Evolutionary conservation across 1,139 yeast genomes (phyloP).

Genomic region (Maudiozyma humilis): DNA sequence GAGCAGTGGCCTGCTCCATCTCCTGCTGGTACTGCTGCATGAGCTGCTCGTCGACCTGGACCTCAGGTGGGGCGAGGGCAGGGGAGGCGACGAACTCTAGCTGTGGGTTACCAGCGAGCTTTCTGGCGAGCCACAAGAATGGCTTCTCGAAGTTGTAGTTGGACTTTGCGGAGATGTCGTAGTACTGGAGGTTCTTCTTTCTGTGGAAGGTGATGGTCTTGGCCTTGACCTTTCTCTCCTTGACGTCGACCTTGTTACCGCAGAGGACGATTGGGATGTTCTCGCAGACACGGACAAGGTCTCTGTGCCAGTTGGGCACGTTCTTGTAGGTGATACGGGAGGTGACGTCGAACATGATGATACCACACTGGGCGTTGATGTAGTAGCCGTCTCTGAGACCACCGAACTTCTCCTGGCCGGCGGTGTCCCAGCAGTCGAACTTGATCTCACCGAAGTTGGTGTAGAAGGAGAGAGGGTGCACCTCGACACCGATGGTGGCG

Average conservation of each 20-base stretch:
- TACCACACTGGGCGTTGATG: slow-evolving; percentile 99
- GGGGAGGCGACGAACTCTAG: slow-evolving; percentile 98
- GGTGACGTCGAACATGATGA: slow-evolving; percentile 99
- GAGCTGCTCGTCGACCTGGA: slow-evolving; percentile 88
- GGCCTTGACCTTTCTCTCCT: slow-evolving; percentile 99
- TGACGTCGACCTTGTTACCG: slow-evolving; percentile 99
- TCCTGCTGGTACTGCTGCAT: slow-evolving; percentile 98
- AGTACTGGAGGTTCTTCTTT: slow-evolving; percentile 99
- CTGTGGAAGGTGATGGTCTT: slow-evolving; percentile 99
- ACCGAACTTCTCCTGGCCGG: slow-evolving; percentile 99
- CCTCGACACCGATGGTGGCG: slow-evolving; percentile 99
- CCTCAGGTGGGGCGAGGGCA: slow-evolving; percentile 99
- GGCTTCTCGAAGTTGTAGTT: slow-evolving; percentile 99
- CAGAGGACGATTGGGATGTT: slow-evolving; percentile 97
- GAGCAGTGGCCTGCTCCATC: slow-evolving; percentile 98
- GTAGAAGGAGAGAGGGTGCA: slow-evolving; percentile 96
- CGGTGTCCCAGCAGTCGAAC: slow-evolving; percentile 99
- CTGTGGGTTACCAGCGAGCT: slow-evolving; percentile 95
- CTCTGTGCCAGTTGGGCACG: slow-evolving; percentile 99
- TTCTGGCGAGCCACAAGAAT: slow-evolving; percentile 99
- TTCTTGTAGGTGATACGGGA: slow-evolving; percentile 98
- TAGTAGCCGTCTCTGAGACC: slow-evolving; percentile 99
- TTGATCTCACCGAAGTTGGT: slow-evolving; percentile 98
- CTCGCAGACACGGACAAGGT: slow-evolving; percentile 98
- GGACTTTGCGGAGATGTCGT: slow-evolving; percentile 98